phyloP scores from a whole-genome alignment of 2,329 filamentous ascomycete species.

The Aspergillus texensis region DNA sequence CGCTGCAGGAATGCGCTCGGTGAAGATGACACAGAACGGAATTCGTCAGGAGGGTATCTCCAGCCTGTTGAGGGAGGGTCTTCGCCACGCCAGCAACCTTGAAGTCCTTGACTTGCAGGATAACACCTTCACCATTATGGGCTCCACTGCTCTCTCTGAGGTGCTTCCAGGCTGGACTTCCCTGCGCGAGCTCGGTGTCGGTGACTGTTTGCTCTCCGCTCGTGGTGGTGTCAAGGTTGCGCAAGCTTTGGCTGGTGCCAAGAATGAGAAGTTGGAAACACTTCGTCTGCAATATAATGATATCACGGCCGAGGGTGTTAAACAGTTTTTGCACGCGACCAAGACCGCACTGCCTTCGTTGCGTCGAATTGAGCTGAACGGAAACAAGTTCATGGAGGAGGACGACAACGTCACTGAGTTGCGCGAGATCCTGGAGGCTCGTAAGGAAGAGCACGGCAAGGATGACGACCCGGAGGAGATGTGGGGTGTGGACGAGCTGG shows the following conservation, averaged over 20 bases:
- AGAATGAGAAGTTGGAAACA: constrained; percentile 77
- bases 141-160: constrained; percentile 75
- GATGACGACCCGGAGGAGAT: constrained; percentile 72
- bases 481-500: constrained; percentile 83
- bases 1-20: constrained; percentile 71
- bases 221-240: constrained; percentile 77
- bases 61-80: constrained; percentile 75
- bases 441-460: constrained; percentile 69
- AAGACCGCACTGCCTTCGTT: constrained; percentile 71
- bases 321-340: constrained; percentile 69
- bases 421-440: constrained; percentile 70
- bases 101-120: constrained; percentile 89
- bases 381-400: constrained; percentile 91
- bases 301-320: constrained; percentile 75
- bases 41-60: constrained; percentile 93
- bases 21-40: constrained; percentile 99
- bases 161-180: constrained; percentile 74
- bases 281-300: constrained; percentile 93
- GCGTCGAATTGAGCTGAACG: constrained; percentile 88
- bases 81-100: constrained; percentile 70
- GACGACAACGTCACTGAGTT: constrained; percentile 72
- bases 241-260: constrained; percentile 70
- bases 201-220: constrained; percentile 80
- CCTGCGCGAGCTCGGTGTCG: constrained; percentile 81
- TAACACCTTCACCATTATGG: constrained; percentile 88